phyloP scores from a whole-genome alignment of 495 filamentous ascomycete species.

The Tuber microsphaerosporum region DNA sequence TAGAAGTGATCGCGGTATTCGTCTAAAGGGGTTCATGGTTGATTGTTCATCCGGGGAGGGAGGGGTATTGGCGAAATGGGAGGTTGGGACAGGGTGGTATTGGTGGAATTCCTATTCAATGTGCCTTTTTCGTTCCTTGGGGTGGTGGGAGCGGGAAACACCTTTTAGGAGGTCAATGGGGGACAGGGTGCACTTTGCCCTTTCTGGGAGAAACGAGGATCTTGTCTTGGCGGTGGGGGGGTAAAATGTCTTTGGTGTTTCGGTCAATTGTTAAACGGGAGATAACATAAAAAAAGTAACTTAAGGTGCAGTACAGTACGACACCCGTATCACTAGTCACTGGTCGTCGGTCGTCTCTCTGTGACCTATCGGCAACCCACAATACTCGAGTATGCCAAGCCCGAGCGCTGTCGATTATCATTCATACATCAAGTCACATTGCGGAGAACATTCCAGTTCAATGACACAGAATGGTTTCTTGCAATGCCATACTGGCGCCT shows the following conservation, averaged over 20 bases:
- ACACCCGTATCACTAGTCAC: no score
- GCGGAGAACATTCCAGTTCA: no score
- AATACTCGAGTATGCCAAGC: no score
- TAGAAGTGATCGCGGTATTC: not conserved
- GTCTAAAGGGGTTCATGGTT: not conserved
- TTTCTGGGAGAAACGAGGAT: not conserved
- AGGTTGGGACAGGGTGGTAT: not conserved
- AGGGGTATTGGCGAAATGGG: not conserved
- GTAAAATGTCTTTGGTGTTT: not conserved
- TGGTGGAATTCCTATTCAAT: not conserved
- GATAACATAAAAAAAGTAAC: no score
- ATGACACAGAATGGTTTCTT: not conserved
- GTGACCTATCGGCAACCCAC: no score
- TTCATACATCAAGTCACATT: no score
- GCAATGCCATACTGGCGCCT: not conserved
- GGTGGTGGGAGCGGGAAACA: not conserved
- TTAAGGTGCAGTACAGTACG: no score
- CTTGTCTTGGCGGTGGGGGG: not conserved
- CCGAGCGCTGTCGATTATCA: no score
- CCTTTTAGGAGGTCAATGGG: not conserved
- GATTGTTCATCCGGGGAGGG: not conserved
- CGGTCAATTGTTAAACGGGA: not conserved
- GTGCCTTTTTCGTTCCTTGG: not conserved
- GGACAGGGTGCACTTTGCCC: not conserved
- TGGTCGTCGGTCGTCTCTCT: no score